A percentile compares a stretch with the other conserved stretches of the same genome.
These are phyloP conservation scores for Hemerocallis citrina DNA, from an alignment of 106 monocot species.

Conservation along the genomic window DNA sequence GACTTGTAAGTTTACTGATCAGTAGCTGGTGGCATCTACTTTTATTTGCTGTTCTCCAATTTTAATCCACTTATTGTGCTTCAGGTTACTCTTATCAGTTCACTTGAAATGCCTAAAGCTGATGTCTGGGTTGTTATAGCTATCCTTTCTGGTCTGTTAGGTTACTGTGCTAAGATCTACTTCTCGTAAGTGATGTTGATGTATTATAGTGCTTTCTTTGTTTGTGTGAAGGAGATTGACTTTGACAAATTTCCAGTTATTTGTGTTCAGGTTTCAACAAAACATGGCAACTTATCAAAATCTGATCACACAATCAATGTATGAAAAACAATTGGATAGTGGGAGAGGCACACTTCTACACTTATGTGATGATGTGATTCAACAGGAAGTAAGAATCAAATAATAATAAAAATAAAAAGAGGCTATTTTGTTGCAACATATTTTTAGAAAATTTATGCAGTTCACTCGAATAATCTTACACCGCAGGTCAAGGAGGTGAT, in stretches of 20 bases:
- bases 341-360: conserved; percentile 92
- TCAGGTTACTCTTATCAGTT: conserved; percentile 76
- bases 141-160: conserved; percentile 80
- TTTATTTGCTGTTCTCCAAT: conserved; percentile 5
- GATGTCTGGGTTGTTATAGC: conserved; percentile 87
- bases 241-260: background rate
- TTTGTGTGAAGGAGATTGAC: background rate
- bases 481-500: conserved; percentile 89
- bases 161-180: conserved; percentile 94
- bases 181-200: conserved; percentile 61
- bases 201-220: background rate
- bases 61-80: background rate
- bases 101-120: conserved; percentile 77
- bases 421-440: background rate
- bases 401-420: too few species aligned
- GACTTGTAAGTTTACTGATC: conserved; percentile 50
- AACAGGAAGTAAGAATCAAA: conserved; percentile 77
- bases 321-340: conserved; percentile 95
- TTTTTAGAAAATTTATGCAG: background rate
- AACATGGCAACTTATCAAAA: conserved; percentile 88
- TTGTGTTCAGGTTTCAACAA: conserved; percentile 62
- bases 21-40: background rate
- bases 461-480: background rate
- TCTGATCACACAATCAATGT: conserved; percentile 91
- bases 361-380: conserved; percentile 94